phyloP scores from a whole-genome alignment of 495 filamentous ascomycete species.

The Collariella sp. region DNA sequence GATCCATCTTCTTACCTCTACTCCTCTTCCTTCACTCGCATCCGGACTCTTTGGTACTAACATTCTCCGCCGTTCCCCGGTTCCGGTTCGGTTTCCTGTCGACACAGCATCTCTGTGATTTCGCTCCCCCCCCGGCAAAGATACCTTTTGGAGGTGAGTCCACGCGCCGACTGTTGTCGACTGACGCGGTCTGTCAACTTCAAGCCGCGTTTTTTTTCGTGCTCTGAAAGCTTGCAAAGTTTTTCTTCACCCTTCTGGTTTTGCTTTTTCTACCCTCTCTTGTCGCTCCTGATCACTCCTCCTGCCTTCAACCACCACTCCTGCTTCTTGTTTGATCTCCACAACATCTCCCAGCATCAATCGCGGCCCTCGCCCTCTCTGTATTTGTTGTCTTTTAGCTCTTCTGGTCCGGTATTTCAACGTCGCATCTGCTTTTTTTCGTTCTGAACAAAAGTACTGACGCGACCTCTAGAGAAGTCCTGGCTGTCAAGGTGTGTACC shows the following conservation, averaged over 20 bases:
- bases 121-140: not conserved
- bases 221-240: not conserved
- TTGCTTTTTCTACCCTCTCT: not conserved
- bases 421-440: not conserved
- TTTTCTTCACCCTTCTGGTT: not conserved
- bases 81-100: conserved; percentile 20
- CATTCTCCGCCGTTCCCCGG: conserved; percentile 23
- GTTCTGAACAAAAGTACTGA: not conserved
- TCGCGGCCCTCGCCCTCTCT: not conserved
- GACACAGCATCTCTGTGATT: conserved; percentile 13
- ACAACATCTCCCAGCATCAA: not conserved
- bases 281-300: not conserved
- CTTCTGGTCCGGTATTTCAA: not conserved
- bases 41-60: conserved; percentile 44
- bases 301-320: not conserved
- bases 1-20: conserved; percentile 42
- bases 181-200: not conserved
- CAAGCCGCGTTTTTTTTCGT: conserved; percentile 1
- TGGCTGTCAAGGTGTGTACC: conserved; percentile 1
- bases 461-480: not conserved
- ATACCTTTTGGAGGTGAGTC: conserved; percentile 27
- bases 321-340: not conserved
- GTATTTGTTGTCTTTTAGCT: not conserved
- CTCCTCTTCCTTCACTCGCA: conserved; percentile 39
- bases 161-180: not conserved